A percentile compares a stretch with the other conserved stretches of the same genome.
These are phyloP conservation scores for Gnomoniopsis smithogilvyi DNA, from an alignment of 2,329 filamentous ascomycete genomes.

Conservation along the genomic window DNA sequence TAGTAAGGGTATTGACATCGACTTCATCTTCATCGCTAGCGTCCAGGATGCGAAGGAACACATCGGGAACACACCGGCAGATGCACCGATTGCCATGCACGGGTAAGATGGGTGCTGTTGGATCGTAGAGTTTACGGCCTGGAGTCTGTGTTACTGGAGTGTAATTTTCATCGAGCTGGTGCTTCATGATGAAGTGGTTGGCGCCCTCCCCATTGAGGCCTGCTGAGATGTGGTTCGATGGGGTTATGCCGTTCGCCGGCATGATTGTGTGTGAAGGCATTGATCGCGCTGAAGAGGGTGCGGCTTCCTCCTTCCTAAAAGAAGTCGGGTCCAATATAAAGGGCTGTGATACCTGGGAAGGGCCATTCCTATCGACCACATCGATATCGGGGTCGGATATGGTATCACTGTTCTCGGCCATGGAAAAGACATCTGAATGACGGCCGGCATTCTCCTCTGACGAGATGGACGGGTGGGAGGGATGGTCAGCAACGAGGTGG, in stretches of 20 bases:
- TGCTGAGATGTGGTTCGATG: background rate
- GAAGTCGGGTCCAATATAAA: background rate
- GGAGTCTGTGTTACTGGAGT: background rate
- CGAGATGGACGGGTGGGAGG: conserved; percentile 9
- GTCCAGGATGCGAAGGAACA: conserved; percentile 10
- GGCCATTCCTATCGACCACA: background rate
- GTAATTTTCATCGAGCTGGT: background rate
- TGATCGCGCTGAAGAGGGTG: background rate
- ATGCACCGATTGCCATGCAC: background rate
- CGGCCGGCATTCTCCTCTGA: conserved; percentile 14
- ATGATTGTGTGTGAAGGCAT: too few relatives aligned
- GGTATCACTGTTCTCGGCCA: conserved; percentile 12
- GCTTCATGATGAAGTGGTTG: background rate
- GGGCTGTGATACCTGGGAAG: background rate
- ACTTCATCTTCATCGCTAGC: background rate
- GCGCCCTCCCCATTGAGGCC: background rate
- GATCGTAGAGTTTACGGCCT: conserved; percentile 14
- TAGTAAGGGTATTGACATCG: conserved; percentile 1
- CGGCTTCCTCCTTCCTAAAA: background rate
- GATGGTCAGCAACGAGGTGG: background rate
- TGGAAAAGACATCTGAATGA: conserved; percentile 14
- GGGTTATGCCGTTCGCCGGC: background rate
- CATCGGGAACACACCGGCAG: conserved; percentile 10
- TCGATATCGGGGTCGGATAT: conserved; percentile 14
- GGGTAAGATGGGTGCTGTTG: conserved; percentile 9